A percentile compares a stretch with the other conserved stretches of the same genome.
Conservation (phyloP, 345 rosid species). For the rapeseed (Brassica napus) region DNA sequence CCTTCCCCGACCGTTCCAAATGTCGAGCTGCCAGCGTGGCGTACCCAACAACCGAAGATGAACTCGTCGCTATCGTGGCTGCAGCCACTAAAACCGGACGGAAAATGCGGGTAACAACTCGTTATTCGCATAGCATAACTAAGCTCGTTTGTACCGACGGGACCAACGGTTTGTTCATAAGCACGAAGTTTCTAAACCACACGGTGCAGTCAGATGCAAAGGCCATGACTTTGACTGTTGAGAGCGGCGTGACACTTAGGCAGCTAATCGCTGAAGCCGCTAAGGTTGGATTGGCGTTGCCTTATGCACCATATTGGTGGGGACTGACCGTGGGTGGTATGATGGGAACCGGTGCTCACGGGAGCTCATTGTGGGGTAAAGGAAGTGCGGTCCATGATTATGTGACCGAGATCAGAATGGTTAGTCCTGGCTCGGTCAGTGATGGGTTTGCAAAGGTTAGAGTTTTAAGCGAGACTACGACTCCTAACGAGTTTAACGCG, state of each 20-base stretch:
- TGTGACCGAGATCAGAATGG: conserved; percentile 18
- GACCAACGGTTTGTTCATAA: neutral
- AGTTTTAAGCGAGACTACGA: neutral
- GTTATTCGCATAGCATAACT: conserved; percentile 11
- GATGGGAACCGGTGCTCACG: conserved; percentile 26
- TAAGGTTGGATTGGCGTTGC: conserved; percentile 11
- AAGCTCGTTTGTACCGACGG: conserved; percentile 18
- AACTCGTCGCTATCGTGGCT: conserved; percentile 9
- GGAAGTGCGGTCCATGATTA: conserved; percentile 26
- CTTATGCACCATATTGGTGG: conserved; percentile 27
- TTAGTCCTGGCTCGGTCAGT: conserved; percentile 4
- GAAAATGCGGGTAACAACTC: conserved; percentile 18
- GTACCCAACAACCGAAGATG: conserved; percentile 8
- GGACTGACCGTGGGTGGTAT: conserved; percentile 17
- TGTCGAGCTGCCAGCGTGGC: conserved; percentile 12
- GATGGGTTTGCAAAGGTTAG: conserved; percentile 20
- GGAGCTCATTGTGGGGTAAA: conserved; percentile 20
- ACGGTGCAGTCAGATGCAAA: neutral
- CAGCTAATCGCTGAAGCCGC: conserved; percentile 19
- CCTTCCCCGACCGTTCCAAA: conserved; percentile 12
- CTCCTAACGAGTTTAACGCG: conserved; percentile 1
- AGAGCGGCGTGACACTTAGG: conserved; percentile 15
- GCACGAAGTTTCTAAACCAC: conserved; percentile 19
- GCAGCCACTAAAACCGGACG: neutral
- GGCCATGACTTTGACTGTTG: conserved; percentile 20